A percentile compares a stretch with the other conserved stretches of the same genome.
phyloP scores from a whole-genome alignment of 805 yeast species.

The Candida orba region DNA sequence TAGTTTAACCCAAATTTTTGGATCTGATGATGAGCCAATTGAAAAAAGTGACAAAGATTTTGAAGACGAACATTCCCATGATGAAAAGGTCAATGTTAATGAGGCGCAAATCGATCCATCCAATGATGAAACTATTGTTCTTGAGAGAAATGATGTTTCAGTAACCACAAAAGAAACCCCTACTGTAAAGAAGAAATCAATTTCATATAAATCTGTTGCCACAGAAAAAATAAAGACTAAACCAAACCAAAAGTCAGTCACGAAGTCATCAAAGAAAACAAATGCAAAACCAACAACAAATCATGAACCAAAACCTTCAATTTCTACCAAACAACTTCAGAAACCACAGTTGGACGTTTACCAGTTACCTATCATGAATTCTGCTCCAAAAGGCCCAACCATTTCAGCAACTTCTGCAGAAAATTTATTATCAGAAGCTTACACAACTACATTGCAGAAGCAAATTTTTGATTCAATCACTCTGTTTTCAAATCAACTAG shows the following conservation, averaged over 20 bases:
- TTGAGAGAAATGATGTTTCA: too few species aligned
- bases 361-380: background rate
- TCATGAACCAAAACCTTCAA: too few species aligned
- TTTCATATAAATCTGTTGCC: background rate
- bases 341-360: too few species aligned
- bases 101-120: too few species aligned
- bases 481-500: conserved; percentile 28
- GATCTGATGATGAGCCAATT: conserved; percentile 8
- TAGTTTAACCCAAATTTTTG: conserved; percentile 5
- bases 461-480: conserved; percentile 30
- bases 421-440: conserved; percentile 20
- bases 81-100: too few species aligned
- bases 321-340: too few species aligned
- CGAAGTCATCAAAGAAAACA: background rate
- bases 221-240: background rate
- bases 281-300: background rate
- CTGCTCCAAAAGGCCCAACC: background rate
- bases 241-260: background rate
- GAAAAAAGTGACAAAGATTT: conserved; percentile 2
- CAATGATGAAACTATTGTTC: too few species aligned
- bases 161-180: too few species aligned
- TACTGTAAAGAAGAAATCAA: too few species aligned
- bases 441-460: conserved; percentile 29
- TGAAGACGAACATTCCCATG: too few species aligned
- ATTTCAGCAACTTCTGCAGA: conserved; percentile 2